These are phyloP conservation scores for Cladophialophora exuberans DNA, from an alignment of 2,329 filamentous ascomycete species.

Conservation along the genomic window DNA sequence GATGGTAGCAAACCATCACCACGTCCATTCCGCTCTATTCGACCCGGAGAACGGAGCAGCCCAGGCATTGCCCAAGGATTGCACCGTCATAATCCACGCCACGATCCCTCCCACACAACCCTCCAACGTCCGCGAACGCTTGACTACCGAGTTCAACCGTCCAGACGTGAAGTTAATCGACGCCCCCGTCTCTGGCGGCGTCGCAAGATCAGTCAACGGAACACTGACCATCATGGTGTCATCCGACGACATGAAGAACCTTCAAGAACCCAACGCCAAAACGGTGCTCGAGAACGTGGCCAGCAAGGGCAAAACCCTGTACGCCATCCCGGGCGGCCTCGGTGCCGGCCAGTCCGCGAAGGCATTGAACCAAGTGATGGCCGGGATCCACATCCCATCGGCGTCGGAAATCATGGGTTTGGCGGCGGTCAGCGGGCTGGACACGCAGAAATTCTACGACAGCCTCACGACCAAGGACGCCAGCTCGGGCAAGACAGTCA, in stretches of 20 bases:
- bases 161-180: slow-evolving; percentile 70
- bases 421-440: slow-evolving; percentile 59
- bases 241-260: slow-evolving; percentile 55
- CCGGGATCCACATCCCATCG: slow-evolving; percentile 65
- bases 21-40: slow-evolving; percentile 69
- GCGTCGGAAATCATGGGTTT: slow-evolving; percentile 65
- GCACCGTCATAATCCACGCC: slow-evolving; percentile 68
- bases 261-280: slow-evolving; percentile 55
- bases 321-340: slow-evolving; percentile 62
- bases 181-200: slow-evolving; percentile 72
- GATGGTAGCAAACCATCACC: slow-evolving; percentile 75
- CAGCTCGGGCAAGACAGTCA: slow-evolving; percentile 40
- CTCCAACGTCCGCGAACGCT: slow-evolving; percentile 60
- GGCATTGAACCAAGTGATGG: slow-evolving; percentile 66
- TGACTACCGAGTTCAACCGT: slow-evolving; percentile 57
- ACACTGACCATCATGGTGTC: slow-evolving; percentile 77
- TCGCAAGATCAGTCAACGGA: slow-evolving; percentile 68
- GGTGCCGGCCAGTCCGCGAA: slow-evolving; percentile 66
- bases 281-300: slow-evolving; percentile 67
- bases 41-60: slow-evolving; percentile 55
- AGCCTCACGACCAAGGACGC: slow-evolving; percentile 38
- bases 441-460: slow-evolving; percentile 48
- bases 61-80: slow-evolving; percentile 57
- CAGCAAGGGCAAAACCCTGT: slow-evolving; percentile 61
- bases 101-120: slow-evolving; percentile 71